Base-by-base conservation (phyloP, 2,329 filamentous ascomycete genomes). In the Tolypocladium inflatum region DNA sequence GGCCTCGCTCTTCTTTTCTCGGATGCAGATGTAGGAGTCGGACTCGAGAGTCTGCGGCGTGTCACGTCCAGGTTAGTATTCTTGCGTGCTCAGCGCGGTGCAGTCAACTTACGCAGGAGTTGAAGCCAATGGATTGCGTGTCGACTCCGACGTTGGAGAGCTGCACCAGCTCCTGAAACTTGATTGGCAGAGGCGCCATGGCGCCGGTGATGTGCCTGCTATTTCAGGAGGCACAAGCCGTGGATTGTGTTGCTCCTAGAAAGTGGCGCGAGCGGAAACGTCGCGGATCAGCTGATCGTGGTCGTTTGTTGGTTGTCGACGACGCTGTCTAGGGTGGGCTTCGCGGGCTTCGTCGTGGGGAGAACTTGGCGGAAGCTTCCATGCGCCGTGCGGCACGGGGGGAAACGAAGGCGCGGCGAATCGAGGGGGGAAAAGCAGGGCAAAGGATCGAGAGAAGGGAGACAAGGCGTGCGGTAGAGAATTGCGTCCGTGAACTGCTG, bases 21-120 rank as follows among this genome's bases (percentile, higher is more conserved):
- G 89, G 71, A 99, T 88, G 76, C 94, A 99, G 69, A 99, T 90
- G 76, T 88, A 99, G 72, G 88, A 84, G 76, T 99, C 94, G 72
- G 94, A 99, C 82, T 99, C 94, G 78, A 99, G 84, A 74, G 94
- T 99, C 92, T 97, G 66, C 35, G 2, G 19, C 19, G 19, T 15
- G 10, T 35, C 48, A 21, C 17, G 2, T 21, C 19, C 30, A 21
- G 17, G 30, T 52, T 10, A 52, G 30, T 15, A 4, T 50, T 17
- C 6, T 33, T 9, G 17, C 30, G 4, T 52, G 48, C 10, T 8
- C n/a, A 10, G 17, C 3, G 17, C 10, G 30, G 30, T 30, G 48
- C 45, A 26, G 19, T 9, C 19, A 23, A 71, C 86, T 78, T 80
- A 90, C 86, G 80, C 87, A 91, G 69, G 86, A 87, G 74, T 90